Percentiles rank a stretch among this genome's conserved stretches.
phyloP scores from a whole-genome alignment of 768 basidiomycete species.

The Chlorophyllum brunneum region DNA sequence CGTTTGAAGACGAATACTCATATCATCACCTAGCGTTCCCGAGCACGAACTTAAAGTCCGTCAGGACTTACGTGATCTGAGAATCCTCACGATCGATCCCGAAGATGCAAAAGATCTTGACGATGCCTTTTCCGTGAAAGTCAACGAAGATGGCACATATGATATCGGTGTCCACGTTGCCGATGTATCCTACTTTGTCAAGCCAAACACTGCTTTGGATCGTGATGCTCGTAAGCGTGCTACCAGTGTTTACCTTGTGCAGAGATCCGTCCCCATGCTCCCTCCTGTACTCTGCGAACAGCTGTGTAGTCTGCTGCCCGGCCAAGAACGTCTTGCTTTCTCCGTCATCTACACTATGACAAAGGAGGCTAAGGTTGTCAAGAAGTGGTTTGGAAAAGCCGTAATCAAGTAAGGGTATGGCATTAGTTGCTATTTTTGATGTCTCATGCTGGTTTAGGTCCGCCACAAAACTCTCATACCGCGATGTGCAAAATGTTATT shows the following conservation, averaged over 20 bases:
- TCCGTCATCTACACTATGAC: constrained; percentile 85
- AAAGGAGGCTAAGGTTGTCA: constrained; percentile 73
- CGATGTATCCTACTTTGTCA: constrained; percentile 94
- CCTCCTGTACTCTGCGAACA: constrained; percentile 92
- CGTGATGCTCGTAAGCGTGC: constrained; percentile 97
- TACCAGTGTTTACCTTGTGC: constrained; percentile 95
- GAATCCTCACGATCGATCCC: constrained; percentile 94
- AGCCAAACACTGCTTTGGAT: constrained; percentile 94
- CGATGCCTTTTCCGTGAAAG: constrained; percentile 88
- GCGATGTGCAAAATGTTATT: constrained; percentile 77
- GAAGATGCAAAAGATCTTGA: constrained; percentile 87
- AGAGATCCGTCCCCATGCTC: constrained; percentile 95
- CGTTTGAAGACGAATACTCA: constrained; percentile 14
- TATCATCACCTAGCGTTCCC: constrained; percentile 56
- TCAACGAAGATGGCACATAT: constrained; percentile 88
- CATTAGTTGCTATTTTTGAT: not conserved
- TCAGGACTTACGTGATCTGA: constrained; percentile 79
- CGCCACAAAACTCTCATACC: constrained; percentile 80
- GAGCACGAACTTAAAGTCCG: constrained; percentile 86
- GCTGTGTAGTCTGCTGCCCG: constrained; percentile 87
- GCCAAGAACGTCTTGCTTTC: constrained; percentile 87
- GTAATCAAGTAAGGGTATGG: constrained; percentile 66
- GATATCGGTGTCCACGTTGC: constrained; percentile 95
- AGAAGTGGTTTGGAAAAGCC: constrained; percentile 92
- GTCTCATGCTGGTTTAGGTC: constrained; percentile 47